Evolutionary conservation across 1,284 basidiomycete species (phyloP).

Genomic region (Pseudozyma thailandica): DNA sequence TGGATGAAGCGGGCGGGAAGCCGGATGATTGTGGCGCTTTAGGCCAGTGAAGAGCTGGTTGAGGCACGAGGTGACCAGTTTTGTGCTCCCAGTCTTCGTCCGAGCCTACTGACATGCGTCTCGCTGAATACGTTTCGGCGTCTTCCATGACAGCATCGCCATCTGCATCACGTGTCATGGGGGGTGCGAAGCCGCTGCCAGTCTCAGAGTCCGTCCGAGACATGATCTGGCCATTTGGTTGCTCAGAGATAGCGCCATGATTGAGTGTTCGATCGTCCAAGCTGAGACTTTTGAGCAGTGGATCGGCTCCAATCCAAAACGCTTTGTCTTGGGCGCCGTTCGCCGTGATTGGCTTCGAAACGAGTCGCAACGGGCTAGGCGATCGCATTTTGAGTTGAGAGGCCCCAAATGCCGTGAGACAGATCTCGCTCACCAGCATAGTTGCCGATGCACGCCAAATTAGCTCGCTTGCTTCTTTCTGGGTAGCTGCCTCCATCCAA

Average conservation of each 20-base stretch:
- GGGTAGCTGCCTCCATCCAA: conserved; percentile 2
- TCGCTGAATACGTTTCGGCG: conserved; percentile 12
- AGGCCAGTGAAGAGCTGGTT: conserved; percentile 1
- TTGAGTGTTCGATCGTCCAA: conserved; percentile 20
- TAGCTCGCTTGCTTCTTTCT: background rate
- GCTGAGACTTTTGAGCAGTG: conserved; percentile 30
- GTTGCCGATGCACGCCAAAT: conserved; percentile 7
- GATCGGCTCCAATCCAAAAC: background rate
- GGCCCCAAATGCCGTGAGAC: conserved; percentile 12
- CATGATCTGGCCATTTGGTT: background rate
- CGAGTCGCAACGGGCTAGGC: conserved; percentile 29
- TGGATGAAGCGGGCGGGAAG: background rate
- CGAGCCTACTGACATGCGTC: conserved; percentile 18
- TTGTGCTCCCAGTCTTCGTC: conserved; percentile 23
- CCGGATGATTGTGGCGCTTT: conserved; percentile 1
- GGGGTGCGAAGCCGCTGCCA: background rate
- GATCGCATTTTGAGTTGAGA: conserved; percentile 12
- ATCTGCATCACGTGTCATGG: conserved; percentile 19
- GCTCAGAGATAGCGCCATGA: background rate
- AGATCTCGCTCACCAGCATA: conserved; percentile 11
- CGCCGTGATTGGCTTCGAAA: conserved; percentile 26
- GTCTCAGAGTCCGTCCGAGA: background rate
- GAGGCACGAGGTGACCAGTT: background rate
- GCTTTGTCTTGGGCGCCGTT: background rate
- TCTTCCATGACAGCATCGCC: conserved; percentile 45